These are phyloP conservation scores for Jatropha curcas DNA, from an alignment of 345 rosid species.

Conservation along the genomic window DNA sequence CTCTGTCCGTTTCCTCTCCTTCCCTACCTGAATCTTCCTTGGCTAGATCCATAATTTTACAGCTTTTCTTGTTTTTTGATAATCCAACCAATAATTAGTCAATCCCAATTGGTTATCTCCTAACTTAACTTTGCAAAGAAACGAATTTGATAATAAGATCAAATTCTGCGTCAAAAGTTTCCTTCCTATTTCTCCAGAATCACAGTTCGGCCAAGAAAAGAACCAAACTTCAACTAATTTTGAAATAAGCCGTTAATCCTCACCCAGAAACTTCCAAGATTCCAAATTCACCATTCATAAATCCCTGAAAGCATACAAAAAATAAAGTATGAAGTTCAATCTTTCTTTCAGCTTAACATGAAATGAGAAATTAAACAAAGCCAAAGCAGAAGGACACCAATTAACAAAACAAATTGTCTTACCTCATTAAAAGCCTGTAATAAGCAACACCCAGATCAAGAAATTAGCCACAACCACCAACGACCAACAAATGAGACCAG, in stretches of 20 bases:
- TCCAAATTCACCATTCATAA: slow-evolving; percentile 14
- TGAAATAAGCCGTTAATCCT: not conserved
- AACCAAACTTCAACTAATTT: slow-evolving; percentile 23
- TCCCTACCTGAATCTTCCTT: slow-evolving; percentile 37
- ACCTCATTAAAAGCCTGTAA: slow-evolving; percentile 18
- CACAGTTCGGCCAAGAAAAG: slow-evolving; percentile 3
- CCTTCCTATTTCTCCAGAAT: not conserved
- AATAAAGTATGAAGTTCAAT: not conserved
- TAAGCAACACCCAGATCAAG: slow-evolving; percentile 20
- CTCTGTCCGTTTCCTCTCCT: slow-evolving; percentile 54
- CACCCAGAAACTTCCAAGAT: slow-evolving; percentile 14
- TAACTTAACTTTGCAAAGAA: not conserved
- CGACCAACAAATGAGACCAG: not conserved
- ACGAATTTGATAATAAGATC: slow-evolving; percentile 11
- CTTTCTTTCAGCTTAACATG: slow-evolving; percentile 4
- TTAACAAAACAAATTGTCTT: not conserved
- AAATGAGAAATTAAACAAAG: not conserved
- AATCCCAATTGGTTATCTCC: slow-evolving; percentile 9
- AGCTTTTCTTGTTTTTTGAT: not conserved
- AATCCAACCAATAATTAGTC: slow-evolving; percentile 12
- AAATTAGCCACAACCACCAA: slow-evolving; percentile 10
- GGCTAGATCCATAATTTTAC: slow-evolving; percentile 47
- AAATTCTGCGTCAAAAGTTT: not conserved
- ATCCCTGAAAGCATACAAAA: slow-evolving; percentile 4
- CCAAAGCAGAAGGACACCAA: not conserved